phyloP scores from a whole-genome alignment of 2,329 filamentous ascomycete species.

The Claviceps sp. region DNA sequence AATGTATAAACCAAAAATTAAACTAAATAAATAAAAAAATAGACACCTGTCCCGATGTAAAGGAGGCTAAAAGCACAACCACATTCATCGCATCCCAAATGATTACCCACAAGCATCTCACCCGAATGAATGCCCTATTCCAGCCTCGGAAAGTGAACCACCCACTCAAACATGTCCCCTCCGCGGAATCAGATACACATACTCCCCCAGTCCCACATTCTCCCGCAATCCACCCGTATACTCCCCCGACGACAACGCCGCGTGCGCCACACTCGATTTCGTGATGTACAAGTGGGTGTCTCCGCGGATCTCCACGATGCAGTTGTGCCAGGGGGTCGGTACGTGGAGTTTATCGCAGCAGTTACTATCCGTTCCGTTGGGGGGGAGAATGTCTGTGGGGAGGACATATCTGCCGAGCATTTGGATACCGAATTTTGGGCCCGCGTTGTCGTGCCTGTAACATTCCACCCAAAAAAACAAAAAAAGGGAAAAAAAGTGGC shows the following conservation, averaged over 20 bases:
- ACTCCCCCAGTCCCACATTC: background rate
- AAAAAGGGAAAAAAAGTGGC: background rate
- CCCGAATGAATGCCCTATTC: background rate
- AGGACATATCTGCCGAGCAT: conserved; percentile 21
- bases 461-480: background rate
- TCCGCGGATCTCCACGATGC: conserved; percentile 17
- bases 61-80: too few relatives aligned
- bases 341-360: conserved; percentile 18
- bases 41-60: too few relatives aligned
- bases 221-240: conserved; percentile 2
- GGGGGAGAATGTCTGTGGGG: conserved; percentile 19
- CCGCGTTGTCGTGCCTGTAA: conserved; percentile 21
- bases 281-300: conserved; percentile 10
- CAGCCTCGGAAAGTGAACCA: too few relatives aligned
- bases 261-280: conserved; percentile 9
- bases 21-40: too few relatives aligned
- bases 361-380: conserved; percentile 8
- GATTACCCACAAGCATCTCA: background rate
- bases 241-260: conserved; percentile 6
- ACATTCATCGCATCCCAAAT: too few relatives aligned
- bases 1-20: too few relatives aligned
- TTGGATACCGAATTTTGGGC: conserved; percentile 29
- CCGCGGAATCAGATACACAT: background rate
- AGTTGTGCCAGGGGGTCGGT: conserved; percentile 31
- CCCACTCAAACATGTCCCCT: background rate